phyloP scores from a whole-genome alignment of 441 rosid species.

The Erodium trifolium region DNA sequence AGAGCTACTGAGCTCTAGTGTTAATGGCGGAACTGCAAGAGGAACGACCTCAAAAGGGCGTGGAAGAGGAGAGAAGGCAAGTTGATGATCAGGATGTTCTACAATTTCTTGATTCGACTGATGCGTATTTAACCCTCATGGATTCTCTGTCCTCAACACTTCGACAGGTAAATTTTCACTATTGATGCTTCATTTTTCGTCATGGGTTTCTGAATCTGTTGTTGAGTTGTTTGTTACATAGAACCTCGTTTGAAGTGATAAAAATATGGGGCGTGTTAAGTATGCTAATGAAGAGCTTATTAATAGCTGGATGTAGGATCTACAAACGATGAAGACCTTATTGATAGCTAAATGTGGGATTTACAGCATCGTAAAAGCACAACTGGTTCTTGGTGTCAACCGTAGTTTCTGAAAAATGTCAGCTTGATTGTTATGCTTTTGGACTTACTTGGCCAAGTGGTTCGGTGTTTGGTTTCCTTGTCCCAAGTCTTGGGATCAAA shows the following conservation, averaged over 20 bases:
- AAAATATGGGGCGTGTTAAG: background rate
- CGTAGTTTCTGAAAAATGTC: background rate
- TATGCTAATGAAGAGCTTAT: too few relatives aligned
- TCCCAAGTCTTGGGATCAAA: background rate
- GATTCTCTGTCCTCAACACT: conserved; percentile 59
- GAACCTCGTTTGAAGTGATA: background rate
- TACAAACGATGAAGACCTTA: too few relatives aligned
- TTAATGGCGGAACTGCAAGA: conserved; percentile 10
- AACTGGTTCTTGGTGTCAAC: background rate
- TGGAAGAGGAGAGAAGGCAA: conserved; percentile 21
- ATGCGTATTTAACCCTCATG: conserved; percentile 42
- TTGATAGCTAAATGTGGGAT: too few relatives aligned
- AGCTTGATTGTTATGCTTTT: background rate
- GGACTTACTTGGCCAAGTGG: background rate
- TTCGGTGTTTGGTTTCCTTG: background rate
- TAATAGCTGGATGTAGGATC: too few relatives aligned
- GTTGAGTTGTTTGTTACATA: background rate
- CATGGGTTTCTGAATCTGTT: background rate
- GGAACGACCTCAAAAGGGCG: conserved; percentile 12
- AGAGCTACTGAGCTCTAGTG: background rate
- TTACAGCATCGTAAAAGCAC: background rate
- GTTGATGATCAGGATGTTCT: conserved; percentile 25
- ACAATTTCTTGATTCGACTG: conserved; percentile 72
- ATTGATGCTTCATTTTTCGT: conserved; percentile 9
- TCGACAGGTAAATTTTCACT: conserved; percentile 46